phyloP scores from a whole-genome alignment of 78 protist species.

The Bodo saltans region DNA sequence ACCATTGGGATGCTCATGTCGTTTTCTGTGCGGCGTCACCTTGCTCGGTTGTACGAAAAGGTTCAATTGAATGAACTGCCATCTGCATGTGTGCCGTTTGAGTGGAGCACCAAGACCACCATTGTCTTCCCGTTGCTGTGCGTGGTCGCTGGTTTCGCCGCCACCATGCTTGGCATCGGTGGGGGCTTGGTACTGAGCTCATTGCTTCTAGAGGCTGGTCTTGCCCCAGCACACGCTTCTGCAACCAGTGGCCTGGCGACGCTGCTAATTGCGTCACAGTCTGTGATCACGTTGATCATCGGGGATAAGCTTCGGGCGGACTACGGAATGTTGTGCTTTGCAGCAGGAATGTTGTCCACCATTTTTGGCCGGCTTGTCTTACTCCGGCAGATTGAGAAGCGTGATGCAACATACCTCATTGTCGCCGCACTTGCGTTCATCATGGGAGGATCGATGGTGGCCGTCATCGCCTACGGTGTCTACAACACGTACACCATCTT shows the following conservation, averaged over 20 bases:
- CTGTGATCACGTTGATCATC: not conserved
- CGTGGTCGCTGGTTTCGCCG: conserved; percentile 5
- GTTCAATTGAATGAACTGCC: too few relatives aligned
- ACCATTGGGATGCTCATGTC: too few relatives aligned
- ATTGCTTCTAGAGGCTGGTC: not conserved
- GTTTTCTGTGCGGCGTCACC: too few relatives aligned
- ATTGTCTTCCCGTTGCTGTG: conserved; percentile 4
- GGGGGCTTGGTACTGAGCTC: conserved; percentile 17
- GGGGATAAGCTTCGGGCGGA: not conserved
- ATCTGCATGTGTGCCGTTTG: conserved; percentile 5
- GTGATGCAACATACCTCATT: not conserved
- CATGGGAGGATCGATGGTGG: conserved; percentile 12
- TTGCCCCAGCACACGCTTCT: conserved; percentile 3
- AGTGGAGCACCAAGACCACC: not conserved
- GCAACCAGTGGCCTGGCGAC: conserved; percentile 17
- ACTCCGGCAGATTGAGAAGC: too few relatives aligned
- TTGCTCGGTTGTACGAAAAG: too few relatives aligned
- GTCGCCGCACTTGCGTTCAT: conserved; percentile 6
- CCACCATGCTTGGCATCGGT: conserved; percentile 21
- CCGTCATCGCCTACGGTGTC: not conserved
- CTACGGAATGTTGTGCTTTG: not conserved
- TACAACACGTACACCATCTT: not conserved
- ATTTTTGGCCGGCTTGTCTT: too few relatives aligned
- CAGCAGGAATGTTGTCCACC: not conserved
- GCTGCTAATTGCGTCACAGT: not conserved